phyloP scores from a whole-genome alignment of 768 basidiomycete genomes.

The Leccinum pellstonianum region DNA sequence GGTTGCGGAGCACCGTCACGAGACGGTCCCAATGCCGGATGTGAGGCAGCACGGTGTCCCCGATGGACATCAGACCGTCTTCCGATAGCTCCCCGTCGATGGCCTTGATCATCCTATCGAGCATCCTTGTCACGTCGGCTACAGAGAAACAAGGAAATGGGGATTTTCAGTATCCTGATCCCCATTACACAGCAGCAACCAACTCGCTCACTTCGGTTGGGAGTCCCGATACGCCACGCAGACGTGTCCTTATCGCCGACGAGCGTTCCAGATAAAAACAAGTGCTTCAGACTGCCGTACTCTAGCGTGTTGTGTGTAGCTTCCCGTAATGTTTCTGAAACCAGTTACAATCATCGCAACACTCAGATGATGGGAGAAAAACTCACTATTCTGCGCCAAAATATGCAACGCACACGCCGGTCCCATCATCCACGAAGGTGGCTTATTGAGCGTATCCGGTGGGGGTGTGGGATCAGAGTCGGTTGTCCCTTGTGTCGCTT shows the following conservation, averaged over 20 bases:
- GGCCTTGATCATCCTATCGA: not conserved
- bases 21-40: not conserved
- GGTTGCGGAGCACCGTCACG: not conserved
- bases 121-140: not conserved
- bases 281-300: not conserved
- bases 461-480: not conserved
- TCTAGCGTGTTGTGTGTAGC: not conserved
- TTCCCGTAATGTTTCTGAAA: not conserved
- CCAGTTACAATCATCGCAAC: not conserved
- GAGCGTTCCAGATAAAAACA: not conserved
- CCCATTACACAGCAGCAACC: not conserved
- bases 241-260: slow-evolving; percentile 12
- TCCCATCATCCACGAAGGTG: not conserved
- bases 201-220: slow-evolving; percentile 14
- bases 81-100: not conserved
- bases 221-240: slow-evolving; percentile 16
- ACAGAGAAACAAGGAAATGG: not conserved
- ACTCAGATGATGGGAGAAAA: not conserved
- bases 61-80: not conserved
- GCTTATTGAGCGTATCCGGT: not conserved
- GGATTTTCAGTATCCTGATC: not conserved
- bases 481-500: not conserved
- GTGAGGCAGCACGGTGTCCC: not conserved
- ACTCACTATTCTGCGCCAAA: not conserved
- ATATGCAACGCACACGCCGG: not conserved